Base-by-base conservation (phyloP, 2,329 filamentous ascomycete genomes). In the Pseudohalonectria lignicola region DNA sequence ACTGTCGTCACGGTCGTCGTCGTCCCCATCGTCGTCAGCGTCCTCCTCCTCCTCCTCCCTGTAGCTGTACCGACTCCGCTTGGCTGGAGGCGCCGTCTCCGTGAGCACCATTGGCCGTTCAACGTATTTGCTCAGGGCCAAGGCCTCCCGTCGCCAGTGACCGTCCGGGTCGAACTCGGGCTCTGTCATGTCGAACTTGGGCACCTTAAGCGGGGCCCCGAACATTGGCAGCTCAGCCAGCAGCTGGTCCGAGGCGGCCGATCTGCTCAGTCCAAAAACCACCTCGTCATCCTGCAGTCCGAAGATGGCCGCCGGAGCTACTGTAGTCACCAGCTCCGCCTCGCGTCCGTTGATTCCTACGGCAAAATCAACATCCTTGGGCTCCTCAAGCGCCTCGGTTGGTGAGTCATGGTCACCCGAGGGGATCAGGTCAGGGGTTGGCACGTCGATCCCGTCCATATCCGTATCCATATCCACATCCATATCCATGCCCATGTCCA, bases 61-160 rank as follows among this genome's bases (percentile, higher is more conserved):
- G 49, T 93, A 92, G 39, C 82, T 73, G 50, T 82, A 96, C n/a
- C 90, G 76, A 49, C 86, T 88, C 40, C 78, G 78, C 59, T 88
- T 94, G 37, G 67, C 69, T 0, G 79, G 78, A 8, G 82, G 82
- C 2, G 74, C 74, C 30, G 74, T 70, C 4, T 74, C 64, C 11
- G 71, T 69, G 15, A 93, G 71, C 19, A 79, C 74, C 56, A 96
- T 79, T 47, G 85, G 83, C 8, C 85, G 84, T 41, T 84, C 79
- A 1, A 88, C 81, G 54, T 83, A 94, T 55, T 88, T 94, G 50
- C 85, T 94, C 3, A 95, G 71, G 2, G 86, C 83, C 13, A 93
- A 63, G 30, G 87, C 79, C n/a, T 82, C 77, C 4, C 78, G 75
- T 53, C 75, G 80, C 84, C 84, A 90, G 26, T 66, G 66, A 16